Conservation (phyloP, 306 rosid species). For the Trifolium subterraneum region DNA sequence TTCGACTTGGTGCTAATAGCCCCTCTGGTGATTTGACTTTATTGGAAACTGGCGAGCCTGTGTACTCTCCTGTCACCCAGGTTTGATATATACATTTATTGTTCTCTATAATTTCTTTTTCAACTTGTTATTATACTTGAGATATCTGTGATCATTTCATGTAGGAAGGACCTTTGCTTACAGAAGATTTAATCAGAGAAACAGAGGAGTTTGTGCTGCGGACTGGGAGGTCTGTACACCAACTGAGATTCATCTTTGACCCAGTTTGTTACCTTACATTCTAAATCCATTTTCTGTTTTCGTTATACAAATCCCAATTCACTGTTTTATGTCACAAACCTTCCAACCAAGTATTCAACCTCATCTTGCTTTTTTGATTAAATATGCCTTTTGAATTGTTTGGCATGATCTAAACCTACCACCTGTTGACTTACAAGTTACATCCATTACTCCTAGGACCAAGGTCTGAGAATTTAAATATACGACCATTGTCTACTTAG, state of each 20-base stretch:
- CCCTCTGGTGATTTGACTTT: slow-evolving; percentile 65
- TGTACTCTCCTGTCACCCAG: slow-evolving; percentile 93
- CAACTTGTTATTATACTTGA: slow-evolving; percentile 34
- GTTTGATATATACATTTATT: slow-evolving; percentile 53
- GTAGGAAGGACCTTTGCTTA: slow-evolving; percentile 96
- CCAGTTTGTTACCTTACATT: slow-evolving; percentile 31
- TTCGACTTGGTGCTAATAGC: slow-evolving; percentile 80
- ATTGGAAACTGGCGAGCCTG: slow-evolving; percentile 97
- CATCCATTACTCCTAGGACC: slow-evolving; percentile 26
- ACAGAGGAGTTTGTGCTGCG: slow-evolving; percentile 97
- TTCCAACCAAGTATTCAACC: slow-evolving; percentile 9
- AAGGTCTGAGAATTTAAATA: slow-evolving; percentile 13
- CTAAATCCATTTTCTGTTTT: slow-evolving; percentile 29
- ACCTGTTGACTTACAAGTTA: slow-evolving; percentile 17
- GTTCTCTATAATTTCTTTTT: slow-evolving; percentile 28
- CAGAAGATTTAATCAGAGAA: slow-evolving; percentile 95
- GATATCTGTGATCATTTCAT: slow-evolving; percentile 43
- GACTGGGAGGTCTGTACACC: slow-evolving; percentile 84
- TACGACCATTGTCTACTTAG: slow-evolving; percentile 20
- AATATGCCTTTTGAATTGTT: slow-evolving; percentile 13
- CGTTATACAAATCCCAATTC: slow-evolving; percentile 13
- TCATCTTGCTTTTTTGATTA: slow-evolving; percentile 18
- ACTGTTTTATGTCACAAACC: slow-evolving; percentile 30
- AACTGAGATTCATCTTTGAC: slow-evolving; percentile 34
- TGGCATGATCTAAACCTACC: slow-evolving; percentile 16